Conservation (phyloP, 805 yeast species). For the Cyberlindnera maclurae region DNA sequence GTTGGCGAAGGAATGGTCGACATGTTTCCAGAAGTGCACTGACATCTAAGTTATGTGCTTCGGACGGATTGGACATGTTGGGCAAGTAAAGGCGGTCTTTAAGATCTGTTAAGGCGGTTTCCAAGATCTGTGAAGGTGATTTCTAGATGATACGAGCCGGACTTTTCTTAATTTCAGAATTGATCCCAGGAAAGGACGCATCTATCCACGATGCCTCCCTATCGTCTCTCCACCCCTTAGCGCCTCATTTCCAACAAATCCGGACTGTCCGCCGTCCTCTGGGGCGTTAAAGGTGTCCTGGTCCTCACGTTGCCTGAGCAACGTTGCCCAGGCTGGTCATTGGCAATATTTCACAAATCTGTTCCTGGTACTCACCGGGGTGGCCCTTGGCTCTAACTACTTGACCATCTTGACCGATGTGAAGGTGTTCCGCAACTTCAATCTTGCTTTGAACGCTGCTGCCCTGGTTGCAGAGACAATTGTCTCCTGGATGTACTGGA, state of each 20-base stretch:
- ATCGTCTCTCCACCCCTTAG: background rate
- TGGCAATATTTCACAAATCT: conserved; percentile 68
- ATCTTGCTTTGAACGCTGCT: conserved; percentile 32
- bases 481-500: conserved; percentile 66
- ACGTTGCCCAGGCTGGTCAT: conserved; percentile 53
- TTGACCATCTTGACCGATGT: conserved; percentile 18
- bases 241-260: background rate
- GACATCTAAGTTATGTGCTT: too few relatives aligned
- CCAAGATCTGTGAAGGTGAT: too few relatives aligned
- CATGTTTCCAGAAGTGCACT: too few relatives aligned
- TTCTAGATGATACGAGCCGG: too few relatives aligned
- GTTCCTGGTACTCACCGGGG: conserved; percentile 41
- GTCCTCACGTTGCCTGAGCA: conserved; percentile 37
- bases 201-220: too few relatives aligned
- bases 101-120: too few relatives aligned
- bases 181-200: too few relatives aligned
- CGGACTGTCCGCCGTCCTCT: background rate
- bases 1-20: too few relatives aligned
- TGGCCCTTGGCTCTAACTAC: conserved; percentile 33
- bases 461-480: conserved; percentile 53
- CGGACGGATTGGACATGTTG: too few relatives aligned
- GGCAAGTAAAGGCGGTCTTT: too few relatives aligned
- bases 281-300: background rate
- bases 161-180: too few relatives aligned
- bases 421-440: background rate